phyloP scores from a whole-genome alignment of 345 rosid species.

The Stellera chamaejasme region DNA sequence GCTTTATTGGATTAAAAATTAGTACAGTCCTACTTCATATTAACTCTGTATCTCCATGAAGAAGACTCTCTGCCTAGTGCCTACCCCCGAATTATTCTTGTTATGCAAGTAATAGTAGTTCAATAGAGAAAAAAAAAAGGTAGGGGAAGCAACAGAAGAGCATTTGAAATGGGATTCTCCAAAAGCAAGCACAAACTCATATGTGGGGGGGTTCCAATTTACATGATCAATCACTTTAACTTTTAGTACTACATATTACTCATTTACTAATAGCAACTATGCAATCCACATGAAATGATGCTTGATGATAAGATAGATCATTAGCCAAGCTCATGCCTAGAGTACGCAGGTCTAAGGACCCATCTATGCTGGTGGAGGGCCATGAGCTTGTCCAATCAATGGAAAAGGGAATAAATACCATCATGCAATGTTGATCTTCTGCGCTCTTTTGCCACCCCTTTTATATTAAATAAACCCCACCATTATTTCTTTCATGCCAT shows the following conservation, averaged over 20 bases:
- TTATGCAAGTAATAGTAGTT: too few species aligned
- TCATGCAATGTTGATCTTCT: conserved; percentile 22
- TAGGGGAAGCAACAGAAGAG: too few species aligned
- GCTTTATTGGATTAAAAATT: too few species aligned
- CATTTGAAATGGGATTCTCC: too few species aligned
- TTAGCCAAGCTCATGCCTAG: conserved; percentile 10
- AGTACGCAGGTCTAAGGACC: conserved; percentile 27
- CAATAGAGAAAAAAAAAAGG: too few species aligned
- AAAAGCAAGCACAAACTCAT: too few species aligned
- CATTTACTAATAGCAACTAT: conserved; percentile 2
- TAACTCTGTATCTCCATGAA: too few species aligned
- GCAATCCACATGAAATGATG: conserved; percentile 9
- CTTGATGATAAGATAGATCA: conserved; percentile 2
- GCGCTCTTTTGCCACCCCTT: conserved; percentile 5
- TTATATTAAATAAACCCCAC: background rate
- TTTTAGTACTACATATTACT: background rate
- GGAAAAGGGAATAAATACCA: conserved; percentile 22
- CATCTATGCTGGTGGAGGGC: conserved; percentile 32
- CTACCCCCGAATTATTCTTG: too few species aligned
- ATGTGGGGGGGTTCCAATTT: background rate
- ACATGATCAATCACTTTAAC: conserved; percentile 13
- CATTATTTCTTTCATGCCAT: background rate
- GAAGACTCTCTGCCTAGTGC: too few species aligned
- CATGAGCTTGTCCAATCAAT: conserved; percentile 36
- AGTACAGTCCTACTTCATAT: too few species aligned